phyloP scores from a whole-genome alignment of 2,329 filamentous ascomycete genomes.

The Tricladium varicosporioides region DNA sequence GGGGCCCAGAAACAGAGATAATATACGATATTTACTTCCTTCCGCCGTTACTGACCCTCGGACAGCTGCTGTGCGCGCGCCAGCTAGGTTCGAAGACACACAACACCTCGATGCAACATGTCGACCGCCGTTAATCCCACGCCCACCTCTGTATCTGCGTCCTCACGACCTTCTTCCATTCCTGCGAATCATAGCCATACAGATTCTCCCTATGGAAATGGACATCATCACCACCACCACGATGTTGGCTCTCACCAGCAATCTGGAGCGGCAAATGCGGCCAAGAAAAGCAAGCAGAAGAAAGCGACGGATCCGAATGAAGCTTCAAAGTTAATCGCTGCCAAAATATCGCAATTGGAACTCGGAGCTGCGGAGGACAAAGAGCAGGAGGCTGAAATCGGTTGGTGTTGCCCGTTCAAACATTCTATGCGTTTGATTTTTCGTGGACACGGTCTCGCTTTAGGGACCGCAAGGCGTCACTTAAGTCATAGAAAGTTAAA shows the following conservation, averaged over 20 bases:
- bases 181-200: conserved; percentile 28
- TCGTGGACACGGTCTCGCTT: neutral
- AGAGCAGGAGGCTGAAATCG: conserved; percentile 93
- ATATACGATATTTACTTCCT: neutral
- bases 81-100: conserved; percentile 18
- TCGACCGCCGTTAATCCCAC: conserved; percentile 36
- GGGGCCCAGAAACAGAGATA: neutral
- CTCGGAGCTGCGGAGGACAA: conserved; percentile 91
- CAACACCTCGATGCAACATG: conserved; percentile 25
- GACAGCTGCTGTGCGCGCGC: conserved; percentile 23
- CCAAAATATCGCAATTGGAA: conserved; percentile 93
- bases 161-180: conserved; percentile 29
- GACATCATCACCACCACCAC: conserved; percentile 40
- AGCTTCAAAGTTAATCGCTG: conserved; percentile 85
- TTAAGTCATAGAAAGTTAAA: too few species aligned
- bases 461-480: too few species aligned
- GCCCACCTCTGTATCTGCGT: conserved; percentile 37
- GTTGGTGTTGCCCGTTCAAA: conserved; percentile 51
- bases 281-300: conserved; percentile 81
- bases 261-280: conserved; percentile 48
- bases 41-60: conserved; percentile 1
- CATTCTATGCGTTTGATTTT: conserved; percentile 8
- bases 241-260: conserved; percentile 42
- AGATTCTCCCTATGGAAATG: conserved; percentile 32
- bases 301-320: conserved; percentile 83